Conservation (phyloP, 2,329 filamentous ascomycete species). For the Fusarium succisae region DNA sequence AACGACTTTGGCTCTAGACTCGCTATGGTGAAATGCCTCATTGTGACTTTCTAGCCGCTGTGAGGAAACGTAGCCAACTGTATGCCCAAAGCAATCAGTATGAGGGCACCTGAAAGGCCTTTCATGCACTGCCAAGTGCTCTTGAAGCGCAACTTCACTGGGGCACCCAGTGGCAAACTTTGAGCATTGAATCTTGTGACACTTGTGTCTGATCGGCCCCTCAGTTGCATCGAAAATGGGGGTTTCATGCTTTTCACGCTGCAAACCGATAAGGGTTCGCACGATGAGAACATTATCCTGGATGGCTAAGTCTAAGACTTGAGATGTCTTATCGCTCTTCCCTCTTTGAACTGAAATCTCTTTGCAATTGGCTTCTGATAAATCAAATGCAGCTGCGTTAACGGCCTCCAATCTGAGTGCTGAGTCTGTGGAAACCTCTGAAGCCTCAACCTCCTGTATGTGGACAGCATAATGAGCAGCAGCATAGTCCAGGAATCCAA, state of each 20-base stretch:
- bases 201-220: background rate
- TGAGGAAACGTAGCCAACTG: accelerated
- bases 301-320: accelerated
- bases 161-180: background rate
- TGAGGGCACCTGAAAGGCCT: background rate
- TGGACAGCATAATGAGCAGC: background rate
- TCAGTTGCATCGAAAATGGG: accelerated
- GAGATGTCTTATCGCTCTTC: too few species aligned
- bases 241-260: accelerated
- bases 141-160: accelerated
- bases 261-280: accelerated
- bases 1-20: accelerated
- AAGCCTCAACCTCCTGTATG: accelerated
- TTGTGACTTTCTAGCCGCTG: background rate
- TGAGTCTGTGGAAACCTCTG: accelerated
- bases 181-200: background rate
- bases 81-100: accelerated
- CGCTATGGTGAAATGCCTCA: background rate
- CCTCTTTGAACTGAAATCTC: too few species aligned
- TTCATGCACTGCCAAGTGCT: accelerated
- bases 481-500: background rate
- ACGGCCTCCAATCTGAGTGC: accelerated
- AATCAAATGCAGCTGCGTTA: accelerated
- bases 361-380: accelerated
- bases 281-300: accelerated